A percentile compares a stretch with the other conserved stretches of the same genome.
Evolutionary conservation across 163 green algal species (phyloP).

Genomic region (Scenedesmus sp.): DNA sequence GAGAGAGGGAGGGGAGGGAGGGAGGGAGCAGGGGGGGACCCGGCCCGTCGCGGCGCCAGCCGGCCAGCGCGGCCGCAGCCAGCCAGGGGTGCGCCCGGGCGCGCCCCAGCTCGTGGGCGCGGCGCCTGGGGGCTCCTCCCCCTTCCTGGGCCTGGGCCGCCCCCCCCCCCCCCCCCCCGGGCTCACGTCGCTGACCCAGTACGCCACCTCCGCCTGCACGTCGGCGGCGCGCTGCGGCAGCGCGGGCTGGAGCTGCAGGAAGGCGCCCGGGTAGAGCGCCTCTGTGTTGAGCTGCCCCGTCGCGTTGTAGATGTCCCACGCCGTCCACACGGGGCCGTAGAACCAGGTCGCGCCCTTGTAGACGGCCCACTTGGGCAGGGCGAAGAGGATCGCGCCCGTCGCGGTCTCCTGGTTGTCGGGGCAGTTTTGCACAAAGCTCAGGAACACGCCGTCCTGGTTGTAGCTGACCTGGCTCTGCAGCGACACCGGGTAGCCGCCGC

Average conservation of each 20-base stretch:
- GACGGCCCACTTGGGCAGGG: conserved; percentile 43
- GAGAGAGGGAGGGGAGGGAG: no score
- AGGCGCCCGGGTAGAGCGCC: conserved; percentile 23
- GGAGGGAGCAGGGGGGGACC: no score
- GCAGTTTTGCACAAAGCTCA: conserved; percentile 40
- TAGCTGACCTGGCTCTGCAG: conserved; percentile 29
- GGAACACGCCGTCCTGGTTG: conserved; percentile 39
- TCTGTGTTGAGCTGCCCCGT: neutral
- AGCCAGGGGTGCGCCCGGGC: no score
- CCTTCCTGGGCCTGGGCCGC: no score
- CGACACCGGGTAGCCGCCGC: conserved; percentile 12
- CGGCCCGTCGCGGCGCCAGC: no score
- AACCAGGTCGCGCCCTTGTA: conserved; percentile 41
- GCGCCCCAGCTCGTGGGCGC: no score
- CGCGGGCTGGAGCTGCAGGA: conserved; percentile 36
- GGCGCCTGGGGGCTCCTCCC: no score
- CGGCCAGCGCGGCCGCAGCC: no score
- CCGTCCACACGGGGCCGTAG: conserved; percentile 31
- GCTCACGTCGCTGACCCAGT: conserved; percentile 41
- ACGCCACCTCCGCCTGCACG: conserved; percentile 27
- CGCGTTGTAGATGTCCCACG: conserved; percentile 18
- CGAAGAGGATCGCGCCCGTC: conserved; percentile 27
- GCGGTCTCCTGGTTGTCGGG: conserved; percentile 25
- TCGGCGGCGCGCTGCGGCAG: conserved; percentile 29
- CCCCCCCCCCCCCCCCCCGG: no score